phyloP scores from a whole-genome alignment of 352 stramenopile genomes.

The Phytopythium litorale region DNA sequence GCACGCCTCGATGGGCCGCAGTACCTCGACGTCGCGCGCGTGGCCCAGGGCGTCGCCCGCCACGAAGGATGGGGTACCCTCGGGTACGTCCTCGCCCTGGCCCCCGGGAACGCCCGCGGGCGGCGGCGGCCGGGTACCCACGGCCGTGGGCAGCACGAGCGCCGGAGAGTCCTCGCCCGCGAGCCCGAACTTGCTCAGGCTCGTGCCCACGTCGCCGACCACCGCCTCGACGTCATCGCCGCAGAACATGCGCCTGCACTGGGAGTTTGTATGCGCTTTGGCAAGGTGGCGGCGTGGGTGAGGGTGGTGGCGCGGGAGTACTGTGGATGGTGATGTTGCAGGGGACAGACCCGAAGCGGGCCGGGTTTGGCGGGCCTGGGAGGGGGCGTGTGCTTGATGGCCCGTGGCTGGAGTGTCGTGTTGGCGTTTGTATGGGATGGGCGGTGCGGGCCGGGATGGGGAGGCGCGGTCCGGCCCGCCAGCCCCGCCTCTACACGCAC shows the following conservation, averaged over 20 bases:
- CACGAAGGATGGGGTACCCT: conserved; percentile 12
- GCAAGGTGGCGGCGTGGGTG: no score
- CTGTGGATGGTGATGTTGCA: no score
- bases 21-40: conserved; percentile 53
- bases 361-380: no score
- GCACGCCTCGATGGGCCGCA: conserved; percentile 49
- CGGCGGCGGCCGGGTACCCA: conserved; percentile 31
- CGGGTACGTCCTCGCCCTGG: conserved; percentile 5
- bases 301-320: no score
- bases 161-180: conserved; percentile 94
- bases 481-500: neutral
- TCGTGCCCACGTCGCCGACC: conserved; percentile 92
- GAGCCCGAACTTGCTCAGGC: conserved; percentile 92
- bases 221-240: conserved; percentile 95
- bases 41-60: conserved; percentile 64
- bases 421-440: no score
- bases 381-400: no score
- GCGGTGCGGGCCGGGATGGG: neutral
- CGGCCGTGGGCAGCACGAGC: conserved; percentile 76
- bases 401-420: no score
- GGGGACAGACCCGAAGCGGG: no score
- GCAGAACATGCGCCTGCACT: conserved; percentile 87
- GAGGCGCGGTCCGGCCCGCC: no score
- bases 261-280: no score
- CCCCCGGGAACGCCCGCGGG: conserved; percentile 5